These are phyloP conservation scores for Heracleum sosnowskyi DNA, from an alignment of 129 eudicot species.

Conservation along the genomic window DNA sequence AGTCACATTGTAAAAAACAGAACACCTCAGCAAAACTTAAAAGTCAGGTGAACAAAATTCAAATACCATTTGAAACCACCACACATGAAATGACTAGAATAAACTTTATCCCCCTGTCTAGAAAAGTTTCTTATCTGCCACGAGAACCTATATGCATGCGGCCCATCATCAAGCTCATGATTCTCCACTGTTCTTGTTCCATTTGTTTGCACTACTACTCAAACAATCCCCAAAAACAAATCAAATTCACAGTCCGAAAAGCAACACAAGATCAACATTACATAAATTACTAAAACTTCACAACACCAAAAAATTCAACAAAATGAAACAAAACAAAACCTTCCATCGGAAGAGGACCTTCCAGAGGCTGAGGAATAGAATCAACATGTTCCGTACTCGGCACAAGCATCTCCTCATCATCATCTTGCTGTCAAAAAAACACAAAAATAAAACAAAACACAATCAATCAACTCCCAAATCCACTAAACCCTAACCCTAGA, in stretches of 20 bases:
- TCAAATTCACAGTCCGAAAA: neutral
- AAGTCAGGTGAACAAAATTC: neutral
- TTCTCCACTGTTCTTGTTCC: slow-evolving; percentile 46
- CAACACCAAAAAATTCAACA: neutral
- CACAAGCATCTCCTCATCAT: slow-evolving; percentile 83
- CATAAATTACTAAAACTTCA: neutral
- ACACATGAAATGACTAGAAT: slow-evolving; percentile 59
- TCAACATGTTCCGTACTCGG: slow-evolving; percentile 47
- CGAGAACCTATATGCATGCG: slow-evolving; percentile 56
- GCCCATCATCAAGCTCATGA: slow-evolving; percentile 47
- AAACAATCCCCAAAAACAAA: neutral
- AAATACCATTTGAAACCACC: slow-evolving; percentile 91
- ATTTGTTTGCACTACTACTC: neutral
- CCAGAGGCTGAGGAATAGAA: neutral
- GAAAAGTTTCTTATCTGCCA: slow-evolving; percentile 77
- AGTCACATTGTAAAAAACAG: neutral
- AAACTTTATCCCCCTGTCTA: slow-evolving; percentile 45
- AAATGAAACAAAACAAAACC: slow-evolving; percentile 33
- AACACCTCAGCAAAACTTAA: neutral
- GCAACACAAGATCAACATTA: neutral
- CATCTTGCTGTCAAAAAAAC: slow-evolving; percentile 54
- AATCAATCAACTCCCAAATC: neutral
- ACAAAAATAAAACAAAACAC: slow-evolving; percentile 15
- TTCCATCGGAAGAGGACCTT: slow-evolving; percentile 45
- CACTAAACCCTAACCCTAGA: neutral